Evolutionary conservation across 768 basidiomycete species (phyloP), one percentile per base, ranked within the genome.

Genomic region (Termitomyces sp.): DNA sequence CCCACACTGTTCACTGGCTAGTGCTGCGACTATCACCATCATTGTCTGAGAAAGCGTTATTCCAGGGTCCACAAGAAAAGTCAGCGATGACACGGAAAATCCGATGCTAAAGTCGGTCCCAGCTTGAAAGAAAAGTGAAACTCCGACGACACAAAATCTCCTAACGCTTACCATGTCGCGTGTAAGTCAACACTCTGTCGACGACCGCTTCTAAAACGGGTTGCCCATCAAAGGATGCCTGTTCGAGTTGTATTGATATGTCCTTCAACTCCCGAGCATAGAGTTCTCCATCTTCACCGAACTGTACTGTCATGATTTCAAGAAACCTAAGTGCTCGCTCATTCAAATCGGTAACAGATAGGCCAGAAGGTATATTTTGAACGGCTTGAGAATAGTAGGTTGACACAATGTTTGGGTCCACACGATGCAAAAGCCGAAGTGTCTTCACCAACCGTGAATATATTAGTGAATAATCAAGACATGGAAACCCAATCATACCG

Each of bases 1-100:
- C 21, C 76, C 75, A 49, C 77, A 77, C 59, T 82, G 80, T 65
- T 90, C 87, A 55, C 77, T 78, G n/a, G 81, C 74, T 40, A 88
- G 67, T 2, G 90, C 90, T 9, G 83, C 74, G n/a, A 78, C 63
- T n/a, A 92, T 77, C 19, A 88, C 79, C 65, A 86, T 76, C 35
- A 82, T 63, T 0, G 87, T 90, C 11, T 86, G 79, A 14, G 81
- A 79, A 12, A 75, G 57, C 15, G 62, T 62, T 24, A 62, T 57
- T 17, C 71, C 69, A 0, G 62, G 58, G 37, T 83, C 77, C 2
- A 69, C 67, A 9, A 83, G 62, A 30, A 72, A 68, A 3, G 79
- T 71, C 51, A 84, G 65, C 26, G 80, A 65, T 4, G 73, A 71
- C 14, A 79, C 75, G 40, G 76, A 68, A 54, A 73, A 78, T 22